phyloP scores from a whole-genome alignment of 139 green algal species.

The Picochlorum sp. region DNA sequence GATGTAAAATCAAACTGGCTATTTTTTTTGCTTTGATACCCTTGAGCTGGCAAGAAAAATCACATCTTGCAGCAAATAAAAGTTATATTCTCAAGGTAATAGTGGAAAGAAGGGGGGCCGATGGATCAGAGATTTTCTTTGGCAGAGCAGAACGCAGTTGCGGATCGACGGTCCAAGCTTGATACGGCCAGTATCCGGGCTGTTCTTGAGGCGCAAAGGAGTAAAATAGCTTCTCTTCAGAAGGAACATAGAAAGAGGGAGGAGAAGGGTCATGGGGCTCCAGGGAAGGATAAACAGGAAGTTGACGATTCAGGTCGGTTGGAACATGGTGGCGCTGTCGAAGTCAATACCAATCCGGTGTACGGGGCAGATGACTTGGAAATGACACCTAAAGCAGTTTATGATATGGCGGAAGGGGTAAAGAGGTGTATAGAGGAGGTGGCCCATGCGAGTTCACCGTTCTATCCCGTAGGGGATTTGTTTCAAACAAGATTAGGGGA shows the following conservation, averaged over 20 bases:
- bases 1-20: too few species aligned
- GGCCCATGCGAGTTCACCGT: background rate
- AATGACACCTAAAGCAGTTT: conserved; percentile 7
- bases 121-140: background rate
- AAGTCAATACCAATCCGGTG: background rate
- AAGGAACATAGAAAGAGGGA: background rate
- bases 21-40: too few species aligned
- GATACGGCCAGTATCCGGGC: conserved; percentile 11
- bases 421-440: too few species aligned
- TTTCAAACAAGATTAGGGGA: too few species aligned
- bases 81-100: too few species aligned
- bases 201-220: conserved; percentile 16
- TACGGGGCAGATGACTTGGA: background rate
- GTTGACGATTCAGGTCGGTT: background rate
- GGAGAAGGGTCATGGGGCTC: background rate
- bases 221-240: background rate
- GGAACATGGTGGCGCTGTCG: conserved; percentile 17
- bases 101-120: background rate
- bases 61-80: too few species aligned
- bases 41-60: too few species aligned
- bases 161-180: background rate
- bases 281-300: background rate
- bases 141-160: background rate
- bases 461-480: conserved; percentile 21
- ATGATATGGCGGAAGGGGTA: conserved; percentile 8